Evolutionary conservation across 257 asterid species (phyloP).

Genomic region (Nicotiana tabacum): DNA sequence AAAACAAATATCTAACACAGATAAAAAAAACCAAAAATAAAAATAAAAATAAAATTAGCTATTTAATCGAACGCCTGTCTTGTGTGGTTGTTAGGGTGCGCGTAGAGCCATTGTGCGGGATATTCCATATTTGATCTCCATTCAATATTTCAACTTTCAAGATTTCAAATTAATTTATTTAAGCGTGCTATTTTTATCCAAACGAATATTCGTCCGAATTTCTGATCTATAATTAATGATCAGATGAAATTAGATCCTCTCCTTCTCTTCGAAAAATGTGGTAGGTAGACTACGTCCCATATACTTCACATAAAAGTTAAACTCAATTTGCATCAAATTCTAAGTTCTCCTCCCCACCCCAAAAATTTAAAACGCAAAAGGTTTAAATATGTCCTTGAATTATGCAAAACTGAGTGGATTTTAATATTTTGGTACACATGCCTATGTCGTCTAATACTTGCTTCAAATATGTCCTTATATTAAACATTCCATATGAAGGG

Average conservation of each 20-base stretch:
- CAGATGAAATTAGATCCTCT: not conserved
- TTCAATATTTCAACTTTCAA: not conserved
- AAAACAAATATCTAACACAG: too few relatives aligned
- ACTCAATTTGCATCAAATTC: not conserved
- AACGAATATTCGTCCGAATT: constrained; percentile 6
- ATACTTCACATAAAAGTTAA: not conserved
- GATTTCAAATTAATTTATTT: not conserved
- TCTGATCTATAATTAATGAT: not conserved
- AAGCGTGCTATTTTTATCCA: not conserved
- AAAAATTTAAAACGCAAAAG: too few relatives aligned
- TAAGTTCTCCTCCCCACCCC: not conserved
- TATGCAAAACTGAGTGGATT: too few relatives aligned
- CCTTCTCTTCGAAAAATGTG: not conserved
- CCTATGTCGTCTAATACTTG: too few relatives aligned
- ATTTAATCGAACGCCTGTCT: not conserved
- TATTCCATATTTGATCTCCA: not conserved
- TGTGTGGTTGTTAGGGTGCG: not conserved
- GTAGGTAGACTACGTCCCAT: not conserved
- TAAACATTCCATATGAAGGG: too few relatives aligned
- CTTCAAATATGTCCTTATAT: too few relatives aligned
- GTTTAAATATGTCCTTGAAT: too few relatives aligned
- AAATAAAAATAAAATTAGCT: not conserved
- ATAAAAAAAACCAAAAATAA: too few relatives aligned
- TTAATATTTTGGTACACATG: too few relatives aligned
- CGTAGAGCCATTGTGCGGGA: not conserved